A percentile compares a stretch with the other conserved stretches of the same genome.
phyloP scores from a whole-genome alignment of 2,329 filamentous ascomycete species.

The Metarhizium robertsii region DNA sequence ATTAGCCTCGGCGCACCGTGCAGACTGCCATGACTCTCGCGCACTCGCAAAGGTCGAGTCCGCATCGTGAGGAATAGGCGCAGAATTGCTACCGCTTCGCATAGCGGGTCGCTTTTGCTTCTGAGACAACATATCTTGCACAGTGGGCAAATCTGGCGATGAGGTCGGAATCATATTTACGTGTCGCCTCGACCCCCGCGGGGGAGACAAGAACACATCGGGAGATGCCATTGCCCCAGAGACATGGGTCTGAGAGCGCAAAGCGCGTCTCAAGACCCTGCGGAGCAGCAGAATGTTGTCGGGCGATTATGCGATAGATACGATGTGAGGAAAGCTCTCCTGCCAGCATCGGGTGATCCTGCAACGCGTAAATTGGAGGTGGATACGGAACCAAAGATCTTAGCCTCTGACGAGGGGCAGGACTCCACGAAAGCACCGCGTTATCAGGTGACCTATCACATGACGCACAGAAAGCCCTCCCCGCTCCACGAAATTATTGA shows the following conservation, averaged over 20 bases:
- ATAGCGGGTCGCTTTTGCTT: constrained; percentile 20
- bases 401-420: not conserved
- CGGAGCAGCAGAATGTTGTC: constrained; percentile 19
- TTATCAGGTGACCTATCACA: constrained; percentile 23
- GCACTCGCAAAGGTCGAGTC: constrained; percentile 32
- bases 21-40: constrained; percentile 25
- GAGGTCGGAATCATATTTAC: constrained; percentile 30
- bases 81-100: constrained; percentile 26
- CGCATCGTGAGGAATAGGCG: constrained; percentile 27
- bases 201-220: constrained; percentile 20
- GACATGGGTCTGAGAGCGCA: constrained; percentile 29
- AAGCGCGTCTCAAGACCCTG: constrained; percentile 31
- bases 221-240: constrained; percentile 23
- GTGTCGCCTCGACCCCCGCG: constrained; percentile 21
- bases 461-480: constrained; percentile 27
- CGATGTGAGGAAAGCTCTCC: not conserved
- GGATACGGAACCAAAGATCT: not conserved
- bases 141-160: constrained; percentile 45
- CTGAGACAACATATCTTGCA: constrained; percentile 37
- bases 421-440: constrained; percentile 20
- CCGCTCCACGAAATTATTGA: constrained; percentile 26
- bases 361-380: not conserved
- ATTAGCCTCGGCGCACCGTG: constrained; percentile 14
- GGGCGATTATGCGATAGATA: no score
- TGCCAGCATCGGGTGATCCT: not conserved